Evolutionary conservation across 148 eudicot genomes (phyloP).

Genomic region (Rhododendron ferrugineum): DNA sequence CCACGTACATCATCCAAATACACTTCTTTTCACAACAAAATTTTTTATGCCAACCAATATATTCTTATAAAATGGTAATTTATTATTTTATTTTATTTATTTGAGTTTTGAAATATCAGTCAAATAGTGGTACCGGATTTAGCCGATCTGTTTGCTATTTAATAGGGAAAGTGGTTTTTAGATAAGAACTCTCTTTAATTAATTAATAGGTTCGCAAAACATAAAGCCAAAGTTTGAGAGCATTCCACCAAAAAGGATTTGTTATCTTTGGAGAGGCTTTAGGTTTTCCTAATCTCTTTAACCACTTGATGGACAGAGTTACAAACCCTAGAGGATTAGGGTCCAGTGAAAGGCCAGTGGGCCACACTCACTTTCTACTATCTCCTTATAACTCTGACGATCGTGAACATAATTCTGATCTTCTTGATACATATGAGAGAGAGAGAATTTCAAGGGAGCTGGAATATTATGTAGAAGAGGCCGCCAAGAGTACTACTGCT

Average conservation of each 20-base stretch:
- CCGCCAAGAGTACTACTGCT: neutral
- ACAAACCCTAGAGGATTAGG: neutral
- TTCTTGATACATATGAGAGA: conserved; percentile 39
- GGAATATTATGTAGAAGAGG: conserved; percentile 15
- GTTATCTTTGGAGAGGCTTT: neutral
- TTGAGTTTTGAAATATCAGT: neutral
- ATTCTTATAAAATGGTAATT: neutral
- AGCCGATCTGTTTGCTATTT: neutral
- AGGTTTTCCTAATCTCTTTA: neutral
- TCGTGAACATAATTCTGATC: conserved; percentile 17
- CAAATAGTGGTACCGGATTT: neutral
- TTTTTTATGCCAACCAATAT: neutral
- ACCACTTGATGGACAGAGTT: neutral
- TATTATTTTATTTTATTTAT: neutral
- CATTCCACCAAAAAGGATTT: neutral
- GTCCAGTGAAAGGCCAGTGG: neutral
- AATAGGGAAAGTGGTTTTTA: neutral
- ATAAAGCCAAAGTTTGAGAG: neutral
- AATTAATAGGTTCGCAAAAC: neutral
- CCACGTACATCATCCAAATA: neutral
- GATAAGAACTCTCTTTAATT: neutral
- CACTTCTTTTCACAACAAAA: neutral
- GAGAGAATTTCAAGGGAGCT: conserved; percentile 33
- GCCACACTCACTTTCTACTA: neutral
- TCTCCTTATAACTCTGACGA: neutral